Base-by-base conservation (phyloP, 148 eudicot species). In the Rhododendron henanense region DNA sequence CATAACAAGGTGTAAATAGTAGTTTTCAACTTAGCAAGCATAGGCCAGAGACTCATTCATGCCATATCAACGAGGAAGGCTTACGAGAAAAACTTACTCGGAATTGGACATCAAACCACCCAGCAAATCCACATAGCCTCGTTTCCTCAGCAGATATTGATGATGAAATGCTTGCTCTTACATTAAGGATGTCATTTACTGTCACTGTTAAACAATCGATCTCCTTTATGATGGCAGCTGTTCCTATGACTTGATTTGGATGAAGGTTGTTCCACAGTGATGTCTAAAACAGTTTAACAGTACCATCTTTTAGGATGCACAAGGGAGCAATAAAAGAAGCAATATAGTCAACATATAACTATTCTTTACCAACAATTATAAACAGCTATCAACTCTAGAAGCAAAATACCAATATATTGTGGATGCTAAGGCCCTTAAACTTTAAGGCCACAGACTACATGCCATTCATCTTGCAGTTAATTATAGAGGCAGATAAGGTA, bases 51-150 rank as follows among this genome's bases (percentile, higher is more conserved):
- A 31, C 16, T 31, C 76, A 31, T 28, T 31, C 39, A 31, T 71
- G 39, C 39, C 14, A 82, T 45, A 57, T 65, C 5, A 51, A 78
- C 11, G 4, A 84, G 80, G 47, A 73, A 35, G n/a, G 44, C 59
- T 31, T 35, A 84, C 31, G 18, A 80, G 41, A 21, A 84, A 35
- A 81, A 95, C 98, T 95, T 87, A 97, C 99, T 84, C 94, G 94
- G 90, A 97, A 97, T 89, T 95, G 99, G 81, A 97, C 99, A 90
- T 97, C 99, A 92, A 97, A 97, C 99, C 99, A 97, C 81, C 99
- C 99, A 69, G 90, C 93, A 89, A 93, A 97, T 23, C 99, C 99
- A 85, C 96, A 90, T 55, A 97, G 89, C 86, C 92, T 90, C 28
- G 93, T 85, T 79, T 93, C 86, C 79, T 91, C 94, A 83, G 84